Evolutionary conservation across 441 rosid genomes (phyloP).

Genomic region (Arabidopsis hybrid): DNA sequence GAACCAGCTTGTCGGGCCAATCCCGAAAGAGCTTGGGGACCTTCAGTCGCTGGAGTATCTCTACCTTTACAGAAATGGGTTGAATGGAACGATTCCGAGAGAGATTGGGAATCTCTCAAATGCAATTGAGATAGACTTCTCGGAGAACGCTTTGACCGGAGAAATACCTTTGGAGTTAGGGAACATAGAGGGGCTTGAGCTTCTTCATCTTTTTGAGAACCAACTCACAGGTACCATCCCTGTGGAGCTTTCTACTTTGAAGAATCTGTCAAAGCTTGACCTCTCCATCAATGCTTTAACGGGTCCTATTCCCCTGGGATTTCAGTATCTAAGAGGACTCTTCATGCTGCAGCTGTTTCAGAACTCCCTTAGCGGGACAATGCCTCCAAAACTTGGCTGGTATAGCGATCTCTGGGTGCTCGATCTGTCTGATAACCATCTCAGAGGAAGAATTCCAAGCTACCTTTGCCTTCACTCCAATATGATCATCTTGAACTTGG

Average conservation of each 20-base stretch:
- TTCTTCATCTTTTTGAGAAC: slow-evolving; percentile 87
- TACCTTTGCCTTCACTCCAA: slow-evolving; percentile 63
- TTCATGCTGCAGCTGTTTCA: slow-evolving; percentile 82
- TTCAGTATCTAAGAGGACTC: slow-evolving; percentile 69
- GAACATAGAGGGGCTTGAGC: slow-evolving; percentile 59
- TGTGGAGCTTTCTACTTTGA: slow-evolving; percentile 63
- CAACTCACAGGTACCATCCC: slow-evolving; percentile 77
- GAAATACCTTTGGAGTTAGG: slow-evolving; percentile 78
- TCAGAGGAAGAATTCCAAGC: slow-evolving; percentile 76
- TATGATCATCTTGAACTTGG: slow-evolving; percentile 68
- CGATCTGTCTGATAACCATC: slow-evolving; percentile 79
- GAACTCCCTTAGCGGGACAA: slow-evolving; percentile 68
- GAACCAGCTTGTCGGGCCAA: slow-evolving; percentile 71
- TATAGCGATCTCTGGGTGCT: slow-evolving; percentile 80
- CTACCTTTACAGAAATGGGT: slow-evolving; percentile 73
- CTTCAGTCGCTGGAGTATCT: slow-evolving; percentile 56
- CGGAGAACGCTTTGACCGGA: slow-evolving; percentile 77
- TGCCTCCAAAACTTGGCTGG: slow-evolving; percentile 75
- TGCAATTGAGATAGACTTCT: slow-evolving; percentile 79
- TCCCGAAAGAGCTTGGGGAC: slow-evolving; percentile 75
- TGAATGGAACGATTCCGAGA: slow-evolving; percentile 83
- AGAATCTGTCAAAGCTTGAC: slow-evolving; percentile 81
- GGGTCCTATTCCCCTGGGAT: slow-evolving; percentile 76
- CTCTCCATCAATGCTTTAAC: slow-evolving; percentile 80
- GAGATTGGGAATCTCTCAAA: slow-evolving; percentile 78